Percentiles rank a stretch among this genome's conserved stretches.
Conservation (phyloP, 179 eudicot genomes). For the Silene noctiflora region DNA sequence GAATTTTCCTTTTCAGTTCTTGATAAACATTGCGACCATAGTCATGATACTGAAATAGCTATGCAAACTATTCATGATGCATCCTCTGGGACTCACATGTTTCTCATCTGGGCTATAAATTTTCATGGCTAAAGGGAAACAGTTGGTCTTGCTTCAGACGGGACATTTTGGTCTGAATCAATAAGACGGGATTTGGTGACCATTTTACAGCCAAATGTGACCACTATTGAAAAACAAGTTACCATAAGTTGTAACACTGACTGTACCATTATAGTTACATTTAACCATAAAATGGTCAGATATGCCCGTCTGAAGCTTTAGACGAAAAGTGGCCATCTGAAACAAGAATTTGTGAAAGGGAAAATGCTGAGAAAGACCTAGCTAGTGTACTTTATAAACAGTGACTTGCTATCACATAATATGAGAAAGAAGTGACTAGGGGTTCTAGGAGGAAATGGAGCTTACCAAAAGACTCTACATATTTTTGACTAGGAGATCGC, state of each 20-base stretch:
- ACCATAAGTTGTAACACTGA: no score
- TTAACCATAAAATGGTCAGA: no score
- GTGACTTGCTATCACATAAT: not conserved
- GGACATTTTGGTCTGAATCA: no score
- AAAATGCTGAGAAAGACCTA: not conserved
- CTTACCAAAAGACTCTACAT: conserved; percentile 70
- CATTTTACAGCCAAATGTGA: no score
- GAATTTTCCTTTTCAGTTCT: not conserved
- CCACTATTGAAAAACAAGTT: no score
- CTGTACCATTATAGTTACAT: no score
- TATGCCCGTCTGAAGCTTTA: no score
- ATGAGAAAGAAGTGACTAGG: not conserved
- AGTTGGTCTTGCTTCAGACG: no score
- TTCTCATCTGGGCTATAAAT: conserved; percentile 1
- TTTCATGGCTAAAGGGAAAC: conserved; percentile 4
- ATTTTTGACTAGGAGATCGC: conserved; percentile 61
- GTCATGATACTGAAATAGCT: not conserved
- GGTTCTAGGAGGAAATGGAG: conserved; percentile 2
- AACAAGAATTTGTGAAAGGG: no score
- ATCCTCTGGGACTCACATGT: not conserved
- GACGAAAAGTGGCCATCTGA: no score
- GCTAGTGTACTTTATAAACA: not conserved
- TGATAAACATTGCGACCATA: not conserved
- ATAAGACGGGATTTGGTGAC: no score
- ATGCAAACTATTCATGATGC: conserved; percentile 2